Base-by-base conservation (phyloP, 2,329 filamentous ascomycete genomes). In the Colletotrichum sp. region DNA sequence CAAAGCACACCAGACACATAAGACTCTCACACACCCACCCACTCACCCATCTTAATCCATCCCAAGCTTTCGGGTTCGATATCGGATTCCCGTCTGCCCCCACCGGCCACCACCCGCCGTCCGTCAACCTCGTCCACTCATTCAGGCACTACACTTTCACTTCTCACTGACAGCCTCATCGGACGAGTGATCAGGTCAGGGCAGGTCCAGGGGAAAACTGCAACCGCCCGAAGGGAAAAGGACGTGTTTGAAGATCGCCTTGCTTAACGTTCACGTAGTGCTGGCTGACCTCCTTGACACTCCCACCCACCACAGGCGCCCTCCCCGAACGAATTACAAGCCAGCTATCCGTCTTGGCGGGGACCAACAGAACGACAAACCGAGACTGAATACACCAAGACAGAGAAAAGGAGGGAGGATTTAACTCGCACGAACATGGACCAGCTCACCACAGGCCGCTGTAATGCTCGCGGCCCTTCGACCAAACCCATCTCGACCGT, bases 11-110 rank as follows among this genome's bases (percentile, higher is more conserved):
- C 44, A 49, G n/a, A 52, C 44, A 52, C n/a, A 52, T 52, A 52
- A 52, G 44, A 52, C 44, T 52, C n/a, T 26, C 30, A 71, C 69
- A 12, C 59, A n/a, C 12, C 44, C 57, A 63, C 57, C 18, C 26
- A 55, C 39, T 12, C 36, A 30, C 26, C 36, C 34, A 26, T 28
- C 34, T 64, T 64, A 34, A 39, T 39, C 62, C 71, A 55, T 73
- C 66, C 49, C 63, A 72, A 75, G n/a, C 63, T 57, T 75, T 68
- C 69, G 32, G 69, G 55, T 60, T 75, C 55, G 63, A 72, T 68
- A 57, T 75, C 55, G 69, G 69, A 72, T 63, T 67, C 39, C 68
- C 39, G 55, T 21, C n/a, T 55, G 30, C 21, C 59, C 26, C 24
- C n/a, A 13, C 44, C 8, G 28, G 24, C 34, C n/a, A 30, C 24